Base-by-base conservation (phyloP, 768 basidiomycete species). In the Auricularia auricula-judae region DNA sequence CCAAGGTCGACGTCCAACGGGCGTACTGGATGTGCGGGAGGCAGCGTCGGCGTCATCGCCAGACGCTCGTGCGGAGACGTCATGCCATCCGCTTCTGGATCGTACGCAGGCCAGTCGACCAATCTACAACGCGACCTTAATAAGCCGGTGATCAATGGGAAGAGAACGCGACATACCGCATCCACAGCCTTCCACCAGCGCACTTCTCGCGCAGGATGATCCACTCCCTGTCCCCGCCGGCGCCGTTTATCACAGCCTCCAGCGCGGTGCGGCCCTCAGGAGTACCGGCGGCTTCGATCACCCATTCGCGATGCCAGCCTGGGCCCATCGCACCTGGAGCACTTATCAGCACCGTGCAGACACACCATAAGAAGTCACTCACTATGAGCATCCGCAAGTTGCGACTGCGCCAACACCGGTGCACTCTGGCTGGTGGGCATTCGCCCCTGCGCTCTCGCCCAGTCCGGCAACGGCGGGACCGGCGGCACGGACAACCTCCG, bases 281-380 rank as follows among this genome's bases (percentile, higher is more conserved):
- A 18, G 89, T 91, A 1, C 89, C 90, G 63, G 89, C 87, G 1
- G 83, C 85, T 73, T 91, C 87, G n/a, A 91, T 76, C 14, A 89
- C 76, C 89, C 90, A 91, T 67, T 91, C 87, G 8, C 86, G 86
- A 36, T 80, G 76, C 86, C 90, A 88, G 4, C 85, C 86, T n/a
- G 82, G 81, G 12, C 87, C 85, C 29, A 87, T 42, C 1, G 7
- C 36, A 39, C 12, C 36, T 39, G 36, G 7, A 39, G 36, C 36
- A 12, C 36, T 2, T 39, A 12, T 39, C 36, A 39, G 36, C 36
- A 39, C 36, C 5, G 36, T 39, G 36, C 36, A 39, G 36, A 12
- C 36, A 12, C 36, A 12, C 36, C 36, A 39, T 5, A 39, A 5
- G 1, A 39, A 7, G 36, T 12, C 7, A 39, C 36, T 29, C 29